Conservation (phyloP, 192 early-diverging fungal species). For the Neocallimastix lanati region DNA sequence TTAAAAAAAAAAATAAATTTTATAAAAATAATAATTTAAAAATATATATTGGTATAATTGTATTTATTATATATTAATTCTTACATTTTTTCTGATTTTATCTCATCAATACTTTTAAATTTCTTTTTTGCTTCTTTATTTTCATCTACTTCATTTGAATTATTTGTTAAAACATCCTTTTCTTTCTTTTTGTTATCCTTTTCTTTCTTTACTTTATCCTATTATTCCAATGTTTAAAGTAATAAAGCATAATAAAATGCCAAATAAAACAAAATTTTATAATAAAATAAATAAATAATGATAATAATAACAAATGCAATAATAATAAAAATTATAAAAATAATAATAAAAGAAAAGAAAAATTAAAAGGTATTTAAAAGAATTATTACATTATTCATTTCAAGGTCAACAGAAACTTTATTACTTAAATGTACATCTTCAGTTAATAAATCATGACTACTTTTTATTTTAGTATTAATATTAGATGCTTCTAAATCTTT, state of each 20-base stretch:
- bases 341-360: no score
- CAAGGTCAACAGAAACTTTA: conserved; percentile 2
- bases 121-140: conserved; percentile 6
- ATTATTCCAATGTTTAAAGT: conserved; percentile 6
- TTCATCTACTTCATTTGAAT: conserved; percentile 5
- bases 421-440: conserved; percentile 15
- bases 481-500: background rate
- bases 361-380: no score
- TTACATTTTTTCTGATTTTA: background rate
- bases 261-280: background rate
- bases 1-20: background rate
- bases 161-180: conserved; percentile 18
- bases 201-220: conserved; percentile 10
- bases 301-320: no score
- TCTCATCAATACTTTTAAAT: conserved; percentile 2
- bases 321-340: background rate
- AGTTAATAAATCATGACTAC: conserved; percentile 57
- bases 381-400: background rate
- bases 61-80: background rate
- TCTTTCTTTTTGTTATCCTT: conserved; percentile 15
- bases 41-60: background rate
- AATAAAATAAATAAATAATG: background rate
- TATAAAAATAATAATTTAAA: background rate
- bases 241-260: background rate
- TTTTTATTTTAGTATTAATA: conserved; percentile 29